These are phyloP conservation scores for Parafenestella ontariensis DNA, from an alignment of 2,329 filamentous ascomycete species.

Conservation along the genomic window DNA sequence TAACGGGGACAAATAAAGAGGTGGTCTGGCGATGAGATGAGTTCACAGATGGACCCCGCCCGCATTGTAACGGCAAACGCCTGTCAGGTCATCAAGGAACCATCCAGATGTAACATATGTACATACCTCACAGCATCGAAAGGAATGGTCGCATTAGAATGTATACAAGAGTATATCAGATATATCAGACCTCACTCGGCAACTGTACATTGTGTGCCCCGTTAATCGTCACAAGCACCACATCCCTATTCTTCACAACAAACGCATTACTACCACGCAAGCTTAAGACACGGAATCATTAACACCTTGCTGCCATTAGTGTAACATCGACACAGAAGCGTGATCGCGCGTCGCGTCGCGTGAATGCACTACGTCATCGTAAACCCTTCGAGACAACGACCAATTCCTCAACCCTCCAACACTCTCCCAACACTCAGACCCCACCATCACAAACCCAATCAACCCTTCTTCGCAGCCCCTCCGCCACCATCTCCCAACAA, in stretches of 20 bases:
- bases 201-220: neutral
- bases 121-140: constrained; percentile 1
- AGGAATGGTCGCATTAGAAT: neutral
- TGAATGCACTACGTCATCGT: constrained; percentile 29
- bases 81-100: neutral
- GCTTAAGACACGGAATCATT: neutral
- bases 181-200: neutral
- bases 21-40: neutral
- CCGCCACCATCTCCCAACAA: neutral
- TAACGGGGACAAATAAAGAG: constrained; percentile 5
- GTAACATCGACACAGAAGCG: constrained; percentile 7
- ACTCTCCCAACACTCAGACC: neutral
- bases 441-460: neutral
- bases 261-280: neutral
- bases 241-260: neutral
- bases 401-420: neutral
- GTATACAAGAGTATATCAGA: constrained; percentile 7
- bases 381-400: neutral
- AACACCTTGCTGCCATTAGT: neutral
- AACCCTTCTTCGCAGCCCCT: too few relatives aligned
- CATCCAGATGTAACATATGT: constrained; percentile 3
- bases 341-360: constrained; percentile 21
- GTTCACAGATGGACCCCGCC: too few relatives aligned
- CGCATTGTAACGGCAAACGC: neutral
- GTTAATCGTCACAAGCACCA: too few relatives aligned